A percentile compares a stretch with the other conserved stretches of the same genome.
Conservation (phyloP, 106 monocot genomes). For the Dendrobium huoshanense region DNA sequence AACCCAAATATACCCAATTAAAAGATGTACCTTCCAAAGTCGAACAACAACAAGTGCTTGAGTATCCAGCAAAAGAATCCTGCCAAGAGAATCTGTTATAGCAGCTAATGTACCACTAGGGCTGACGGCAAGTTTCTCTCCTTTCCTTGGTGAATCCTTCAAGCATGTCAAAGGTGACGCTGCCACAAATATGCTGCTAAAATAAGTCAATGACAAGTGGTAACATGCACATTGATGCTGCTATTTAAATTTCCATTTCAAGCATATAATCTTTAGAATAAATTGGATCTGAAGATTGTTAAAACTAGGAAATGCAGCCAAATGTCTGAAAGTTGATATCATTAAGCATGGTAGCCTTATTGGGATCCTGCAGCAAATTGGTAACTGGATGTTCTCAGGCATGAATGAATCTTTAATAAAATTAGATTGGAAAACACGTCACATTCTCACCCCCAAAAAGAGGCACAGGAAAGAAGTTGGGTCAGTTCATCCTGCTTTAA, state of each 20-base stretch:
- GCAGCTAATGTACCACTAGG: slow-evolving; percentile 93
- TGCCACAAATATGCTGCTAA: slow-evolving; percentile 44
- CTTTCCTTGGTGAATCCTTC: slow-evolving; percentile 90
- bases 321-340: not conserved
- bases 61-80: slow-evolving; percentile 86
- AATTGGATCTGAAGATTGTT: not conserved
- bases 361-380: not conserved
- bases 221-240: not conserved
- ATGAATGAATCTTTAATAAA: not conserved
- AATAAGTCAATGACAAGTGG: not conserved
- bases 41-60: slow-evolving; percentile 91
- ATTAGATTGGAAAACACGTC: not conserved
- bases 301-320: not conserved
- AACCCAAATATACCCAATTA: slow-evolving; percentile 1
- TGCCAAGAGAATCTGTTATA: slow-evolving; percentile 92
- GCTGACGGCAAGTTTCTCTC: slow-evolving; percentile 79
- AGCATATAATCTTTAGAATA: not conserved
- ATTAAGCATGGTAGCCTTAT: not conserved
- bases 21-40: slow-evolving; percentile 76
- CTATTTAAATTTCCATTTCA: not conserved
- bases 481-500: not conserved
- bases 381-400: not conserved
- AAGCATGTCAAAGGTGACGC: slow-evolving; percentile 88
- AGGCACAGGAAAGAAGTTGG: not conserved
- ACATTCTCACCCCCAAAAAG: not conserved